Conservation (phyloP, 2,329 filamentous ascomycete species). For the Penicillium capsulatum region DNA sequence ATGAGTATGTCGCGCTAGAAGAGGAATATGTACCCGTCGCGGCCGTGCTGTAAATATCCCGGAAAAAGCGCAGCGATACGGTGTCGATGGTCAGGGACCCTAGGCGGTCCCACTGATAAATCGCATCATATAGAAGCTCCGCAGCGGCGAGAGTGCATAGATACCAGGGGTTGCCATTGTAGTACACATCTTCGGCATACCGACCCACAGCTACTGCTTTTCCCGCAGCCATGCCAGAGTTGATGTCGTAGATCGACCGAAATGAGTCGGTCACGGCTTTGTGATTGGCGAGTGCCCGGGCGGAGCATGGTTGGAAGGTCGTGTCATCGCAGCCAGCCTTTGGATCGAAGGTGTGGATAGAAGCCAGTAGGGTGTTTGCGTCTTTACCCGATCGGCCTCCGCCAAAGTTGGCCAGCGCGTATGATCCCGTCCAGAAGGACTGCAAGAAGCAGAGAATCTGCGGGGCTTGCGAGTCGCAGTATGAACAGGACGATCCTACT, state of each 20-base stretch:
- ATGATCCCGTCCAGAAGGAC: constrained; percentile 64
- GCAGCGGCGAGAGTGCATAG: constrained; percentile 71
- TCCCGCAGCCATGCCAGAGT: constrained; percentile 26
- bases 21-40: constrained; percentile 62
- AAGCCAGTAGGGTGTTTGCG: constrained; percentile 59
- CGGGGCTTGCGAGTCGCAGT: constrained; percentile 62
- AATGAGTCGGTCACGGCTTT: constrained; percentile 73
- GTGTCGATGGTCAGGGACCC: constrained; percentile 62
- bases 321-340: constrained; percentile 32
- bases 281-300: constrained; percentile 66
- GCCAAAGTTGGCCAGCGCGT: constrained; percentile 63
- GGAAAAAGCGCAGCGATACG: constrained; percentile 68
- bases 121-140: constrained; percentile 72
- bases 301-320: constrained; percentile 75
- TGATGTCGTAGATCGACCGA: constrained; percentile 62
- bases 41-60: constrained; percentile 57
- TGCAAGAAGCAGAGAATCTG: constrained; percentile 70
- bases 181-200: constrained; percentile 70
- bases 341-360: constrained; percentile 43
- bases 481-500: constrained; percentile 57
- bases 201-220: constrained; percentile 51
- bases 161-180: constrained; percentile 76
- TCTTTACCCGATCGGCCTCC: constrained; percentile 65
- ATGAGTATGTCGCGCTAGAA: constrained; percentile 50
- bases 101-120: constrained; percentile 64